phyloP scores from a whole-genome alignment of 306 rosid species.

The Biancaea sappan region DNA sequence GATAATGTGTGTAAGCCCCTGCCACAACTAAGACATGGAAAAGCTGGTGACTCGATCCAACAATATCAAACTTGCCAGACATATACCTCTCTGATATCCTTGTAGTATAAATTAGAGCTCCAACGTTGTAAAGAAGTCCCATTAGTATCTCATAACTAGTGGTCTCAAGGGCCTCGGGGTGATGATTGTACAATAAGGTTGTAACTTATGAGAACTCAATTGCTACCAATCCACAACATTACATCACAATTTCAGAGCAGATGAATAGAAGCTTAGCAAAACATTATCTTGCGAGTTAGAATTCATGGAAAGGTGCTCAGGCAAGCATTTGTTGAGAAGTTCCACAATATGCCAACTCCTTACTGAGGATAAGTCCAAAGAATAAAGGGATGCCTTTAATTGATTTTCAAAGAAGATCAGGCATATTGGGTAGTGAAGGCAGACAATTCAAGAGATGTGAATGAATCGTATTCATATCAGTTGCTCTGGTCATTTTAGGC shows the following conservation, averaged over 20 bases:
- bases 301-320: constrained; percentile 34
- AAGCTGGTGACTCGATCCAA: constrained; percentile 67
- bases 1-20: constrained; percentile 65
- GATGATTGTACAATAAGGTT: constrained; percentile 36
- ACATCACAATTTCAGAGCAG: no score
- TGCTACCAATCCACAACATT: no score
- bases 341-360: constrained; percentile 47
- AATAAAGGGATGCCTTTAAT: constrained; percentile 39
- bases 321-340: constrained; percentile 53
- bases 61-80: constrained; percentile 73
- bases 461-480: constrained; percentile 49
- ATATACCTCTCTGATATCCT: constrained; percentile 68
- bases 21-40: constrained; percentile 75
- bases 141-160: constrained; percentile 56
- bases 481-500: constrained; percentile 38
- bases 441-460: constrained; percentile 54
- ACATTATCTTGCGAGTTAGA: neutral
- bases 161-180: constrained; percentile 53
- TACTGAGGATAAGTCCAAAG: constrained; percentile 47
- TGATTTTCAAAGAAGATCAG: constrained; percentile 42
- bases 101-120: constrained; percentile 59
- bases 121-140: constrained; percentile 63
- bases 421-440: constrained; percentile 46
- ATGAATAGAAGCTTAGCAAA: neutral
- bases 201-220: neutral